Evolutionary conservation across 169 alveolate species (phyloP), one percentile per base, ranked within the genome.

Genomic region (Plasmodium gallinaceum): DNA sequence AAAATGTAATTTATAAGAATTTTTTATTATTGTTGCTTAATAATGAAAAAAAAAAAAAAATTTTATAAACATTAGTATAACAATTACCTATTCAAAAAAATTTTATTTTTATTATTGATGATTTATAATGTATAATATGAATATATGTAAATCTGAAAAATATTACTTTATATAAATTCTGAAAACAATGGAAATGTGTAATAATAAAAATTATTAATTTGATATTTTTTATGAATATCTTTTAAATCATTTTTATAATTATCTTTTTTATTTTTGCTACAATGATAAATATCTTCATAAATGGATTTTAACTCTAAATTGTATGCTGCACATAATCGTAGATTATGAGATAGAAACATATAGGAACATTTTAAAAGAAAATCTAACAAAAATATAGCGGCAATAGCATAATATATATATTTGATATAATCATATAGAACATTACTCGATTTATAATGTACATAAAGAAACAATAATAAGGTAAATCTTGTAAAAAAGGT

Each of bases 141-240:
- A 24, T 61, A 61, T 24, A 0, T 61, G 14, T 61, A 24, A 7
- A 61, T 61, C 24, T 60, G 0, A 7, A 0, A 60, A 7, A 2
- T 12, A 5, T 54, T 14, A 51, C 14, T 18, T 14, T 32, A 61
- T 26, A 61, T 0, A 20, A 78, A 42, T 60, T 78, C 76, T 72
- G 89, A 78, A 78, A 78, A 78, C 43, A 78, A 76, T 20, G 89
- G 89, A 51, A 78, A 43, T 5, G 43, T 78, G 52, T 57, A 46
- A n/a, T 64, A 54, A 60, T 78, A 78, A 57, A 78, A 78, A 70
- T 24, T 24, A 57, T 78, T 78, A 6, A 54, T 54, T 69, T 64
- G 89, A 70, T 78, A 78, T 58, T 78, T 78, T 26, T 43, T 12
- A 22, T 78, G 42, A 4, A 78, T 8, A 24, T 78, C 58, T n/a